Evolutionary conservation across 148 eudicot species (phyloP).

Genomic region (Rheum nobile): DNA sequence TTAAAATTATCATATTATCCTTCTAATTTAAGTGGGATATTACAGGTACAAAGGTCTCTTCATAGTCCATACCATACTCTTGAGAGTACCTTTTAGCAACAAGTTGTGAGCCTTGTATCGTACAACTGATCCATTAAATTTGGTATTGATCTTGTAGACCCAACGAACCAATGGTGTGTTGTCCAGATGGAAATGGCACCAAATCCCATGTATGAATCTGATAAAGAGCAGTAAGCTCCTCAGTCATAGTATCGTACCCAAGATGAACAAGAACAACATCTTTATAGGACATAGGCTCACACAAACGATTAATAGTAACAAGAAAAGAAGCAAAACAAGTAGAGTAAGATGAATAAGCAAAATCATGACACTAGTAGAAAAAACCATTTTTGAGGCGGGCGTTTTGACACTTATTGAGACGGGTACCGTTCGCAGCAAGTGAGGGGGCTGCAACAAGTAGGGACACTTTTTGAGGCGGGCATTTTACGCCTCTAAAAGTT

Average conservation of each 20-base stretch:
- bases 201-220: conserved; percentile 3
- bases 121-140: background rate
- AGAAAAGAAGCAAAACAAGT: background rate
- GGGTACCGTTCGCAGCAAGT: too few species aligned
- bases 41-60: conserved; percentile 9
- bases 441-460: too few species aligned
- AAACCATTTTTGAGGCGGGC: too few species aligned
- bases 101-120: background rate
- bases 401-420: too few species aligned
- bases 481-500: too few species aligned
- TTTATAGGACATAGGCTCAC: background rate
- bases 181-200: background rate
- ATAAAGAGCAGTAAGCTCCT: background rate
- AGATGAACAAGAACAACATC: background rate
- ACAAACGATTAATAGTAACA: background rate
- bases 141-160: conserved; percentile 8
- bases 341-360: background rate
- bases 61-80: background rate
- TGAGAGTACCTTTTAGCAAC: background rate
- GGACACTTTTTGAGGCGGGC: too few species aligned
- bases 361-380: too few species aligned
- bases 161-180: background rate
- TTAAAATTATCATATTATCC: too few species aligned
- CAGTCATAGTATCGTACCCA: background rate
- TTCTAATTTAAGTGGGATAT: too few species aligned